Conservation (phyloP, 257 asterid species). For the Cordia subcordata region DNA sequence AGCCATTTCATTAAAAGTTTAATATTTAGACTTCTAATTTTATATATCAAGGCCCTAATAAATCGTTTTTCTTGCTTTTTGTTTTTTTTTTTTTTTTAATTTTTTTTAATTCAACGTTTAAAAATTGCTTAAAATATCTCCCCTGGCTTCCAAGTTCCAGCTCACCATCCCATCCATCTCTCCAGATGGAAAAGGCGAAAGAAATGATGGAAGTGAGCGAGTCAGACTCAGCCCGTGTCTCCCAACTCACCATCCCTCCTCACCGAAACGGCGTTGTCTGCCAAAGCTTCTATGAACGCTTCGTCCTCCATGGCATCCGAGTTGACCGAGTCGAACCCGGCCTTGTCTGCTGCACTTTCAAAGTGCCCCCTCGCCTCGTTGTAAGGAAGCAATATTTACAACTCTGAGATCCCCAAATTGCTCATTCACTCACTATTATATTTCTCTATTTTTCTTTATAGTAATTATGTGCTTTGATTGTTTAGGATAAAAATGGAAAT, state of each 20-base stretch:
- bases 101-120: no score
- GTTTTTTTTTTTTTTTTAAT: no score
- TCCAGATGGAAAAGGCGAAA: constrained; percentile 45
- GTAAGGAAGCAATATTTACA: no score
- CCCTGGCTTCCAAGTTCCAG: no score
- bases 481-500: constrained; percentile 55
- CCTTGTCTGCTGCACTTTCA: constrained; percentile 49
- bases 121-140: no score
- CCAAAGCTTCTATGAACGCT: constrained; percentile 63
- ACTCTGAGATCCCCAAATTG: not conserved
- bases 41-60: no score
- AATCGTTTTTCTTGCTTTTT: no score
- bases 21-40: no score
- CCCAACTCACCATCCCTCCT: constrained; percentile 43
- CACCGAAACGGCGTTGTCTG: constrained; percentile 30
- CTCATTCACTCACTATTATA: not conserved
- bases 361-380: constrained; percentile 73
- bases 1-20: no score
- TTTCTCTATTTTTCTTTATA: not conserved
- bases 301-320: constrained; percentile 52
- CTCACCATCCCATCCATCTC: not conserved
- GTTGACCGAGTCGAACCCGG: constrained; percentile 57
- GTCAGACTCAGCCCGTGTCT: constrained; percentile 36
- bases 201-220: constrained; percentile 27
- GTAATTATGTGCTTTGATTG: not conserved